phyloP scores from a whole-genome alignment of 2,329 filamentous ascomycete species.

The Gaeumannomyces tritici region DNA sequence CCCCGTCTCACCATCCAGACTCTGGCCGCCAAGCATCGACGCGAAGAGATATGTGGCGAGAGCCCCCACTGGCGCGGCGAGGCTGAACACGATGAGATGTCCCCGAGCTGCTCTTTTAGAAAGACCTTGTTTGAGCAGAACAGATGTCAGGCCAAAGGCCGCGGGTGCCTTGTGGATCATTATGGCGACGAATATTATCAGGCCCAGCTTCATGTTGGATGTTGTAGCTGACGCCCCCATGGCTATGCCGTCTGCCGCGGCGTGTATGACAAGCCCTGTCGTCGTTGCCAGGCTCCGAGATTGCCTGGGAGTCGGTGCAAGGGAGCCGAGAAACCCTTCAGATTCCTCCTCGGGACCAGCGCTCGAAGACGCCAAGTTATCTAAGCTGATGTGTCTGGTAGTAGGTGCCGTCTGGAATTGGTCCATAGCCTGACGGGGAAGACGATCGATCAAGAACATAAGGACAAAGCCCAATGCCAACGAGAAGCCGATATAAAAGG shows the following conservation, averaged over 20 bases:
- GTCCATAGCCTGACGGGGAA: conserved; percentile 64
- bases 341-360: conserved; percentile 40
- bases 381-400: conserved; percentile 79
- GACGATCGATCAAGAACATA: conserved; percentile 91
- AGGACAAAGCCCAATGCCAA: conserved; percentile 83
- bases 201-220: conserved; percentile 63
- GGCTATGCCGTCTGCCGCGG: conserved; percentile 89
- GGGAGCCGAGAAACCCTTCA: conserved; percentile 48
- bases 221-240: conserved; percentile 82
- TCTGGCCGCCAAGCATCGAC: conserved; percentile 53
- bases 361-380: conserved; percentile 50
- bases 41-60: conserved; percentile 75
- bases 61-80: conserved; percentile 82
- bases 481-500: conserved; percentile 76
- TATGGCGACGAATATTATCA: conserved; percentile 92
- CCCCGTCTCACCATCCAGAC: conserved; percentile 48
- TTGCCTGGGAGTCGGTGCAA: conserved; percentile 46
- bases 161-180: conserved; percentile 97
- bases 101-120: conserved; percentile 76
- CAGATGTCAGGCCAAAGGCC: conserved; percentile 85
- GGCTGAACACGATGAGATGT: conserved; percentile 82
- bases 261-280: conserved; percentile 89
- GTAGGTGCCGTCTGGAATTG: conserved; percentile 54
- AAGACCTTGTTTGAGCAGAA: conserved; percentile 82
- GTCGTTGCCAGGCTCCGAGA: conserved; percentile 71